Base-by-base conservation (phyloP, 345 rosid genomes). In the Excoecaria cochinchinensis region DNA sequence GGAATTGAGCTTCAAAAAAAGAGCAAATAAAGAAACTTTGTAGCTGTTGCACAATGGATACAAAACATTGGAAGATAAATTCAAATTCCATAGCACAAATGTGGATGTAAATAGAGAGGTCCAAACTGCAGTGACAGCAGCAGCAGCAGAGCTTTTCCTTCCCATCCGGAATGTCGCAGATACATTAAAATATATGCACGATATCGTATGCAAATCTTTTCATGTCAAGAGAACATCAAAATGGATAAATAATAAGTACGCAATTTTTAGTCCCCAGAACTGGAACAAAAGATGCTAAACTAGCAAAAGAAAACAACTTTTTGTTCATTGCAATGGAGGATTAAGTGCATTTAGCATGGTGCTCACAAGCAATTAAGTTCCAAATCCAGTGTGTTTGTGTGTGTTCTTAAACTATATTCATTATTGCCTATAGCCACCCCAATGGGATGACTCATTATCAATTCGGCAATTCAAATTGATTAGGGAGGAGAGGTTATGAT, bases 171-270 rank as follows among this genome's bases (percentile, higher is more conserved):
- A 60, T n/a, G 24, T 5, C 25, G 22, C 60, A 21, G 39, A 19
- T 0, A 1, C 53, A 36, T 95, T 85, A 92, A 90, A 95, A 95
- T 80, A 92, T 95, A 81, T 95, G 98, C 75, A 95, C 95, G n/a
- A 89, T 86, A 77, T 95, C 99, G 53, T 93, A 95, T 2, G 98
- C 99, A 81, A 95, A 91, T 87, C 98, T 95, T 63, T 70, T 81
- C 65, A 19, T 38, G 90, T 90, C 76, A 91, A 94, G 74, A 87
- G 86, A 87, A 79, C 24, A 59, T 1, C 70, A 69, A 6, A 36
- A 75, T 14, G 17, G 22, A 47, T 39, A 8, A 22, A 74, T 36
- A 63, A 40, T 13, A 75, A 69, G 65, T 5, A 42, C 1, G 0
- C 48, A 24, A 24, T 21, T 50, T 69, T 56, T 5, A 76, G 48